Evolutionary conservation across 2,329 filamentous ascomycete genomes (phyloP).

Genomic region (Cladobotryum mycophilum): DNA sequence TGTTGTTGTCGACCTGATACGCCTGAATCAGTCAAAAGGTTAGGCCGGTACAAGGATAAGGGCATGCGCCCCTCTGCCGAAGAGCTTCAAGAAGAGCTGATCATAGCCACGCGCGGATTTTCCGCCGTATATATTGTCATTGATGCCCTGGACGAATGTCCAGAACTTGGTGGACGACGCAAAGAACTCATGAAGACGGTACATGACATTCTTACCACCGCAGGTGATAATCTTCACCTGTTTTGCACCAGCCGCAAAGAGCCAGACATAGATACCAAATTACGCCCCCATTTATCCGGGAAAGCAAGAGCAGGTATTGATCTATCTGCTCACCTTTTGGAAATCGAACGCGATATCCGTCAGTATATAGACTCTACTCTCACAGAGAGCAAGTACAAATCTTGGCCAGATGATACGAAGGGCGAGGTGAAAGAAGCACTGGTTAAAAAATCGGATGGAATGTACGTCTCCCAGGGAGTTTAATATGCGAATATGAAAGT

Average conservation of each 20-base stretch:
- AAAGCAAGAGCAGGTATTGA: too few species aligned
- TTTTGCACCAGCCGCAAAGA: conserved; percentile 7
- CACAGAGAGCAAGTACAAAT: too few species aligned
- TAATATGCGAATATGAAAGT: too few species aligned
- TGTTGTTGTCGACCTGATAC: conserved; percentile 1
- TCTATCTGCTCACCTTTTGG: too few species aligned
- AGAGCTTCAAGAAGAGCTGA: neutral
- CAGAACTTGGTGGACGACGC: neutral
- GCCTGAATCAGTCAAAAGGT: conserved; percentile 1
- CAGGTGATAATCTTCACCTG: conserved; percentile 5
- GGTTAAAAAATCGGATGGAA: too few species aligned
- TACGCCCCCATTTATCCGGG: neutral
- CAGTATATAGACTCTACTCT: too few species aligned
- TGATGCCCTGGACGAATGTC: conserved; percentile 10
- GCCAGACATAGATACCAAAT: neutral
- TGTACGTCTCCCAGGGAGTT: too few species aligned
- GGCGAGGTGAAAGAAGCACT: too few species aligned
- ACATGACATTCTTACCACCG: neutral
- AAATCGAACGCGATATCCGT: too few species aligned
- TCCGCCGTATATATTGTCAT: conserved; percentile 2
- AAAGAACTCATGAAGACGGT: neutral
- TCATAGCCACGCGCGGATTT: neutral
- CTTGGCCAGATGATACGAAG: too few species aligned
- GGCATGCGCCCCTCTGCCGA: neutral
- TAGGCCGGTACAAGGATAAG: neutral